A percentile compares a stretch with the other conserved stretches of the same genome.
Evolutionary conservation across 805 yeast genomes (phyloP).

Genomic region (Metschnikowia vanudenii): DNA sequence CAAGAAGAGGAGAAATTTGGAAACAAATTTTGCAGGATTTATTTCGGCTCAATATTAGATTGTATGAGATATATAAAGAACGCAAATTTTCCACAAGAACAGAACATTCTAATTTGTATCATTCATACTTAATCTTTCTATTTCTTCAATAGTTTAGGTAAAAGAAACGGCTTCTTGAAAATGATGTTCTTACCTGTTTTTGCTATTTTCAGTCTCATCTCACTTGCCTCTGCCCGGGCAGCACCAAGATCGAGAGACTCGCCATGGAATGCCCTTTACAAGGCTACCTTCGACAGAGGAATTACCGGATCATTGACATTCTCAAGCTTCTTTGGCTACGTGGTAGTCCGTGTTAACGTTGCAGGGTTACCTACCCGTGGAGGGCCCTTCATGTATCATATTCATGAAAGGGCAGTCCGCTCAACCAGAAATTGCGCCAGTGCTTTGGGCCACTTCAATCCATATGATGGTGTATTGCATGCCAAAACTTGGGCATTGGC

Average conservation of each 20-base stretch:
- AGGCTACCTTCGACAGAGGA: conserved; percentile 11
- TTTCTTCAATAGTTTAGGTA: no score
- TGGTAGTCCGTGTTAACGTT: conserved; percentile 31
- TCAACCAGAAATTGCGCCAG: conserved; percentile 29
- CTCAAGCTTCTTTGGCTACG: conserved; percentile 23
- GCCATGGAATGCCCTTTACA: neutral
- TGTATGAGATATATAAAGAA: no score
- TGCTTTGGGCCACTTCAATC: conserved; percentile 38
- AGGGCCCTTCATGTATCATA: conserved; percentile 41
- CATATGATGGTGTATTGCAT: conserved; percentile 33
- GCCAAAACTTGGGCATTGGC: conserved; percentile 37
- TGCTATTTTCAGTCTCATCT: no score
- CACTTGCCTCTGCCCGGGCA: no score
- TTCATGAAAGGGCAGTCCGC: conserved; percentile 38
- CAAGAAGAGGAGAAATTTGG: no score
- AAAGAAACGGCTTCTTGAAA: no score
- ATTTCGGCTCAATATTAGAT: no score
- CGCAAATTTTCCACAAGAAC: no score
- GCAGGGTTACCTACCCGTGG: conserved; percentile 32
- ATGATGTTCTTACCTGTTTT: no score
- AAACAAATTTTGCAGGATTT: no score
- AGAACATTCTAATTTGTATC: no score
- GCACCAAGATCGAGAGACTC: neutral
- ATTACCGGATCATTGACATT: neutral
- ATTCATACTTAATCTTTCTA: no score